Evolutionary conservation across 495 filamentous ascomycete genomes (phyloP).

Genomic region (Thermothielavioides terrestris): DNA sequence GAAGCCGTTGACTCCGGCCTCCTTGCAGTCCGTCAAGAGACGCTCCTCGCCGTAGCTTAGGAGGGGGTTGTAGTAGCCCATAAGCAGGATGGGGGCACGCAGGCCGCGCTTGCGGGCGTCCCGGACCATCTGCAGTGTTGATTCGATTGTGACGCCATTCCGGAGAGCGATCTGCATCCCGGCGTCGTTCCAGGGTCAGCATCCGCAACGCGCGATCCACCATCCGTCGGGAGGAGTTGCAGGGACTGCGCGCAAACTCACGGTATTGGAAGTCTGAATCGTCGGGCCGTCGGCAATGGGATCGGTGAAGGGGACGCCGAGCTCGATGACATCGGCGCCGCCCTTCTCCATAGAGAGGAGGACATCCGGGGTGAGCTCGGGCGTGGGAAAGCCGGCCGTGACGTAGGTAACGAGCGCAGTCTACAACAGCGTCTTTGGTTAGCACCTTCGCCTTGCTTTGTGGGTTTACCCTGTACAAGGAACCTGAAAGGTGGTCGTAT

Average conservation of each 20-base stretch:
- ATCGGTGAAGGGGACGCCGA: constrained; percentile 93
- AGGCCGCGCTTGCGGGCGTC: constrained; percentile 67
- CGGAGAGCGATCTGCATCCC: constrained; percentile 51
- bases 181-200: background rate
- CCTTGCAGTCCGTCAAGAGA: constrained; percentile 75
- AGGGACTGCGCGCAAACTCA: no score
- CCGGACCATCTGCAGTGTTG: constrained; percentile 69
- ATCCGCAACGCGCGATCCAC: no score
- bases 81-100: constrained; percentile 74
- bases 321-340: constrained; percentile 79
- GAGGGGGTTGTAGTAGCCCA: constrained; percentile 99
- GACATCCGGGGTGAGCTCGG: constrained; percentile 71
- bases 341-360: constrained; percentile 86
- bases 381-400: constrained; percentile 87
- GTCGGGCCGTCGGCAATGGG: constrained; percentile 94
- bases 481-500: background rate
- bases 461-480: background rate
- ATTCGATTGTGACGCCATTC: constrained; percentile 77
- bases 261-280: constrained; percentile 84
- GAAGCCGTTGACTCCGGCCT: constrained; percentile 88
- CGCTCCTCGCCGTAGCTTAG: constrained; percentile 87
- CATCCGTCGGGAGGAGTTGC: no score
- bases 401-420: constrained; percentile 89
- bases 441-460: constrained; percentile 6
- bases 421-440: constrained; percentile 21